Percentiles rank a stretch among this genome's conserved stretches.
Evolutionary conservation across 2,329 filamentous ascomycete species (phyloP).

Genomic region (Metarhizium robertsii): DNA sequence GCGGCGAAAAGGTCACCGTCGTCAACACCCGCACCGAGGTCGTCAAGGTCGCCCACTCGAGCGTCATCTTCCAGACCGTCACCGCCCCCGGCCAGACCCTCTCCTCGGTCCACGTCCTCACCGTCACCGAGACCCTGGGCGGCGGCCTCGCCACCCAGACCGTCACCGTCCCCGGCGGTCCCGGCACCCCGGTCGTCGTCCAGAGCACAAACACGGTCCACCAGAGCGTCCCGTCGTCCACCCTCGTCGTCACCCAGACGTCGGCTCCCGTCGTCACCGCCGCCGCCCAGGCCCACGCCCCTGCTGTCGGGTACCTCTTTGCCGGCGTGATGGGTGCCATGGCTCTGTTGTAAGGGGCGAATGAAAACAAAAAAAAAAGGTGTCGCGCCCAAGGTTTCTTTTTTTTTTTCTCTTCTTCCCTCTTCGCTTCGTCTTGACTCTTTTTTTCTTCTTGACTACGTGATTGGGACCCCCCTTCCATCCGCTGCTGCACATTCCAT

Average conservation of each 20-base stretch:
- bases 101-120: slow-evolving; percentile 23
- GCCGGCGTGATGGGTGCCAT: slow-evolving; percentile 8
- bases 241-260: slow-evolving; percentile 11
- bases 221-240: slow-evolving; percentile 12
- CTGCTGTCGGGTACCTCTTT: slow-evolving; percentile 23
- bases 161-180: slow-evolving; percentile 24
- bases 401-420: neutral
- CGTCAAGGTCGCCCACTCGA: slow-evolving; percentile 17
- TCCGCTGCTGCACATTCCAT: neutral
- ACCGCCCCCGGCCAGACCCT: slow-evolving; percentile 28
- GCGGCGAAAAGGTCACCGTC: slow-evolving; percentile 19
- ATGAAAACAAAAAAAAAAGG: no score
- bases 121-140: slow-evolving; percentile 30
- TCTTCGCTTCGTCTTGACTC: neutral
- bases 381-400: no score
- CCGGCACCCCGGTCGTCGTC: slow-evolving; percentile 23
- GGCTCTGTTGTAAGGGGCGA: slow-evolving; percentile 1
- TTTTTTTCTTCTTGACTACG: neutral
- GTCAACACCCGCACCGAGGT: slow-evolving; percentile 16
- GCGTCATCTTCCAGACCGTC: slow-evolving; percentile 25
- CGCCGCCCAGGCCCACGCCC: slow-evolving; percentile 17
- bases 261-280: slow-evolving; percentile 12
- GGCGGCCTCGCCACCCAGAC: slow-evolving; percentile 34
- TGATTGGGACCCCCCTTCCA: no score
- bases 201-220: slow-evolving; percentile 27